Conservation (phyloP, 345 rosid species). For the Eucalyptus decipiens region DNA sequence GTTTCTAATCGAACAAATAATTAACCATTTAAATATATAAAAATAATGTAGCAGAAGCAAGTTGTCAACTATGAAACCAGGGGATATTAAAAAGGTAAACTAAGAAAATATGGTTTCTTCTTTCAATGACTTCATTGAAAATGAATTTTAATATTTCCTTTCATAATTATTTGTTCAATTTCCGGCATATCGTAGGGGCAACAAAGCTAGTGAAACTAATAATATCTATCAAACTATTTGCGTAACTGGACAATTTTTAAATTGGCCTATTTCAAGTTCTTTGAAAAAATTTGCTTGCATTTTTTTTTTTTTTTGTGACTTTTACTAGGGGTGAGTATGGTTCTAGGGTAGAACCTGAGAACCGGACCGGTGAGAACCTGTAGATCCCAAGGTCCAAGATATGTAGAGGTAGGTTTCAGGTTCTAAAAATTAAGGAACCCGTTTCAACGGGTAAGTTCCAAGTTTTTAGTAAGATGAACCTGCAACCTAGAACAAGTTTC, state of each 20-base stretch:
- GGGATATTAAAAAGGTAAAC: background rate
- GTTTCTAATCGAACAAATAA: background rate
- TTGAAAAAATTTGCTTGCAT: background rate
- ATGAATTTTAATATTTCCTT: background rate
- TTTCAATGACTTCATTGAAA: background rate
- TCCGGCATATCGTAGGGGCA: background rate
- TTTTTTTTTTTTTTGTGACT: background rate
- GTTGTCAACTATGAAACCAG: background rate
- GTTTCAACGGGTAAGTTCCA: too few relatives aligned
- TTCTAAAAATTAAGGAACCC: too few relatives aligned
- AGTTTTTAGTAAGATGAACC: too few relatives aligned
- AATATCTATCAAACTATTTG: background rate
- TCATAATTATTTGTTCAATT: background rate
- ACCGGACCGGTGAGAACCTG: too few relatives aligned
- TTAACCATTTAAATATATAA: background rate
- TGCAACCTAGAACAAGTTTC: too few relatives aligned
- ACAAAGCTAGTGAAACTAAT: background rate
- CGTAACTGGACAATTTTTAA: background rate
- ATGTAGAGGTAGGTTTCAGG: too few relatives aligned
- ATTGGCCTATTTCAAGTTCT: background rate
- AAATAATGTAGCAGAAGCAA: background rate
- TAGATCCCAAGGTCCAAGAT: too few relatives aligned
- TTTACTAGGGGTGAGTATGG: too few relatives aligned
- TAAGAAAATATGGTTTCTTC: background rate
- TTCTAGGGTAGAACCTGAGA: too few relatives aligned